A percentile compares a stretch with the other conserved stretches of the same genome.
Evolutionary conservation across 2,329 filamentous ascomycete genomes (phyloP).

Genomic region (Trichophyton verrucosum): DNA sequence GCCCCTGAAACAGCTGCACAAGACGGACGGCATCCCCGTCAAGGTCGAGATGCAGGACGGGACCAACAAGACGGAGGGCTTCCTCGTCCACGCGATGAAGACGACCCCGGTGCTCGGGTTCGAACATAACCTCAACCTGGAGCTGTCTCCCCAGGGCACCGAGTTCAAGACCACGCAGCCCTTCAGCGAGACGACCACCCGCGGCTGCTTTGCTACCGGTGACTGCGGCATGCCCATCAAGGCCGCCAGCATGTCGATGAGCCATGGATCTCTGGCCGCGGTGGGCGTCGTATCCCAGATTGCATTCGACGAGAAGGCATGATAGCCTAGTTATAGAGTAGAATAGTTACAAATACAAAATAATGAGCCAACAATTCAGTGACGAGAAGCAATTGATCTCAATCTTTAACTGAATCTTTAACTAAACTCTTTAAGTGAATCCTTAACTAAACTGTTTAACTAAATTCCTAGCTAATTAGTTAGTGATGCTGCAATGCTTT

Average conservation of each 20-base stretch:
- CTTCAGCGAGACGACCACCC: constrained; percentile 4
- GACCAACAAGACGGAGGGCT: background rate
- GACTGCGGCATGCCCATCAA: background rate
- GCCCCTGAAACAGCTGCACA: background rate
- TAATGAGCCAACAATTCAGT: too few species aligned
- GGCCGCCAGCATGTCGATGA: background rate
- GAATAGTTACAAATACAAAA: background rate
- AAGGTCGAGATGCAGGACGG: background rate
- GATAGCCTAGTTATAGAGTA: background rate
- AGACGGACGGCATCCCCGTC: background rate
- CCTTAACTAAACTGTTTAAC: too few species aligned
- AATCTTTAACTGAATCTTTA: too few species aligned
- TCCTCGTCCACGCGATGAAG: background rate
- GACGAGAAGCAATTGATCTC: too few species aligned
- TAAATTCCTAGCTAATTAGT: too few species aligned
- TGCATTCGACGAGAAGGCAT: background rate
- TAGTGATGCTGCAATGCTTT: too few species aligned
- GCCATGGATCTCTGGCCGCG: background rate
- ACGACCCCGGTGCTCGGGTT: background rate
- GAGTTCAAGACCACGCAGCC: background rate
- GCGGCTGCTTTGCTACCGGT: background rate
- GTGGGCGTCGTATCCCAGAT: background rate
- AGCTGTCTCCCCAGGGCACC: background rate
- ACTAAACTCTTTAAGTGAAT: too few species aligned
- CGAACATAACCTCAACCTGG: background rate